Evolutionary conservation across 2,329 filamentous ascomycete genomes (phyloP).

Genomic region (Aspergillus brasiliensis): DNA sequence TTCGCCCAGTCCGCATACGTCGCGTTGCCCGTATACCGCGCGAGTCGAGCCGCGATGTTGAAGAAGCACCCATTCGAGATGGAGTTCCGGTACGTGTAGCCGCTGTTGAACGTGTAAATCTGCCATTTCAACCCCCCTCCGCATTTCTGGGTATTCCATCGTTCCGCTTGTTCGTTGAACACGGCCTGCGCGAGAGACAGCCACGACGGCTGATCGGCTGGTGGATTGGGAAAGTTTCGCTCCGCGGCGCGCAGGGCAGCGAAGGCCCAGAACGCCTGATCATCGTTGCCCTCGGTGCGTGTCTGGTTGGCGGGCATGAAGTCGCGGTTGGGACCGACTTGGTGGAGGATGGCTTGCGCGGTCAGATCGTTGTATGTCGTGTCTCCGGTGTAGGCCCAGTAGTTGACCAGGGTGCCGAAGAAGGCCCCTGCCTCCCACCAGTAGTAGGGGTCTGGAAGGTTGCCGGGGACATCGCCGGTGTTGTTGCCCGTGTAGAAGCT

Average conservation of each 20-base stretch:
- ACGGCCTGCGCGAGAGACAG: conserved; percentile 73
- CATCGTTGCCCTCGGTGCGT: conserved; percentile 48
- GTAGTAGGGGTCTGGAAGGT: conserved; percentile 51
- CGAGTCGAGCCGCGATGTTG: conserved; percentile 17
- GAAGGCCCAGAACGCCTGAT: conserved; percentile 76
- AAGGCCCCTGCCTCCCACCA: conserved; percentile 74
- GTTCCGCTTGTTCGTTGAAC: conserved; percentile 72
- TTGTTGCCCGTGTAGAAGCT: conserved; percentile 53
- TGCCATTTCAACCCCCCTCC: conserved; percentile 62
- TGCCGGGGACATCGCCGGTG: conserved; percentile 50
- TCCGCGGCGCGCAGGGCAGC: conserved; percentile 75
- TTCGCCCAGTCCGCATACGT: conserved; percentile 61
- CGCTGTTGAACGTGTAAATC: conserved; percentile 18
- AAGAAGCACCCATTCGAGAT: conserved; percentile 23
- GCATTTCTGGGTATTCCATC: conserved; percentile 69
- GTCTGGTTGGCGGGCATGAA: conserved; percentile 68
- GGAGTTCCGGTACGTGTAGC: conserved; percentile 19
- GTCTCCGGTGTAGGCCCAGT: conserved; percentile 79
- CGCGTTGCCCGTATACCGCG: conserved; percentile 18
- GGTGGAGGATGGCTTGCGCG: conserved; percentile 67
- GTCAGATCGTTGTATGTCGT: conserved; percentile 68
- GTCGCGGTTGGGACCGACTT: conserved; percentile 69
- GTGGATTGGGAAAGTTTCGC: conserved; percentile 67
- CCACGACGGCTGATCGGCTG: conserved; percentile 68
- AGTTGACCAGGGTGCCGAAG: conserved; percentile 68